A percentile compares a stretch with the other conserved stretches of the same genome.
Conservation (phyloP, 2,329 filamentous ascomycete genomes). For the Diaporthe ampelina region DNA sequence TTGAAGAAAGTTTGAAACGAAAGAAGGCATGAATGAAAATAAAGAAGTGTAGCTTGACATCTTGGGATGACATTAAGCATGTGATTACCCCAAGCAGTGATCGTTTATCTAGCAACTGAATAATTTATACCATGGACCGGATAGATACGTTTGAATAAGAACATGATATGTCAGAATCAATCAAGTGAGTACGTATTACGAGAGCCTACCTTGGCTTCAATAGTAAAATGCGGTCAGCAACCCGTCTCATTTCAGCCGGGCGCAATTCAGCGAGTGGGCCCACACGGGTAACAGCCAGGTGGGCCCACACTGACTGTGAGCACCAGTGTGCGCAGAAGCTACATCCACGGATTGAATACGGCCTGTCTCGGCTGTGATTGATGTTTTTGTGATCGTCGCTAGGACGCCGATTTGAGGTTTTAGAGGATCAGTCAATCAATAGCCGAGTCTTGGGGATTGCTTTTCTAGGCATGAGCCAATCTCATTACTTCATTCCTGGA, state of each 20-base stretch:
- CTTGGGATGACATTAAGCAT: background rate
- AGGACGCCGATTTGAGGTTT: background rate
- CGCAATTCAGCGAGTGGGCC: too few species aligned
- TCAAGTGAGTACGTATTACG: background rate
- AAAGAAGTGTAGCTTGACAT: background rate
- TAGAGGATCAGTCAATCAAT: background rate
- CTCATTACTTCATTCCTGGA: background rate
- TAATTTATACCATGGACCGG: background rate
- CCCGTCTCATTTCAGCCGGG: background rate
- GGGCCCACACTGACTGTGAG: background rate
- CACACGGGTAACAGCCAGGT: too few species aligned
- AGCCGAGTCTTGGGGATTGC: background rate
- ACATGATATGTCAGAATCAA: background rate
- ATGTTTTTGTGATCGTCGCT: background rate
- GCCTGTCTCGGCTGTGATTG: background rate
- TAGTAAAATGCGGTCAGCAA: background rate
- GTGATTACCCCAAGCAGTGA: background rate
- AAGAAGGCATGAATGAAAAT: background rate
- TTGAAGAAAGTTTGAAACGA: background rate
- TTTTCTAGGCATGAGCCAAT: background rate
- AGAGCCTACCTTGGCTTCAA: background rate
- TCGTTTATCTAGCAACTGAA: background rate
- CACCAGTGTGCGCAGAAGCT: background rate
- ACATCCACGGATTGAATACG: background rate
- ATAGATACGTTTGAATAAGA: background rate